Percentiles rank a stretch among this genome's conserved stretches.
Evolutionary conservation across 306 rosid genomes (phyloP).

Genomic region (barrel medic (Medicago truncatula)): DNA sequence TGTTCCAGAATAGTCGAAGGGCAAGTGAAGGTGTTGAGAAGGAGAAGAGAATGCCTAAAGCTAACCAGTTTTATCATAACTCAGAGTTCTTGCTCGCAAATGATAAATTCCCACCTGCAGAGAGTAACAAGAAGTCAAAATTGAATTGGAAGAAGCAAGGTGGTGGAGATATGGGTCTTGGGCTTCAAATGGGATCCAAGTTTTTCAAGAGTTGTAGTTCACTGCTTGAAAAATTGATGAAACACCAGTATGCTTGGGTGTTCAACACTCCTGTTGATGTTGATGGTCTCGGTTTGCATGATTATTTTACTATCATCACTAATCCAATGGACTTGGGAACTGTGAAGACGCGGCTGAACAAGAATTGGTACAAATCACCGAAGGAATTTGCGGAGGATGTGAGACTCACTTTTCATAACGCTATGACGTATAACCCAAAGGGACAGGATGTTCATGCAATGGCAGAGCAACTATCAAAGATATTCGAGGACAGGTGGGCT

Average conservation of each 20-base stretch:
- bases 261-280: slow-evolving; percentile 91
- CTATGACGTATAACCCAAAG: slow-evolving; percentile 87
- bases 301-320: slow-evolving; percentile 76
- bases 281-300: slow-evolving; percentile 82
- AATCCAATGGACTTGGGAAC: slow-evolving; percentile 96
- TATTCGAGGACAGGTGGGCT: slow-evolving; percentile 91
- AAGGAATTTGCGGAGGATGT: slow-evolving; percentile 98
- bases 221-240: slow-evolving; percentile 89
- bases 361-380: slow-evolving; percentile 93
- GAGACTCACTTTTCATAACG: slow-evolving; percentile 87
- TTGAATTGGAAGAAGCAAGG: slow-evolving; percentile 72
- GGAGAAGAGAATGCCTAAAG: slow-evolving; percentile 96
- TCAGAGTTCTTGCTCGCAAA: slow-evolving; percentile 92
- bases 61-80: slow-evolving; percentile 84
- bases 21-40: slow-evolving; percentile 74
- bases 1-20: slow-evolving; percentile 77
- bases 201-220: slow-evolving; percentile 89
- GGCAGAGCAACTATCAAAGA: slow-evolving; percentile 79
- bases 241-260: slow-evolving; percentile 95
- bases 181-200: slow-evolving; percentile 74
- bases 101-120: slow-evolving; percentile 91
- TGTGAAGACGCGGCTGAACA: slow-evolving; percentile 77
- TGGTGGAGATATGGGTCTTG: slow-evolving; percentile 65
- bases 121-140: slow-evolving; percentile 84
- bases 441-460: slow-evolving; percentile 98